phyloP scores from a whole-genome alignment of 192 early-diverging fungal genomes.

The Chytriomyces sp. region DNA sequence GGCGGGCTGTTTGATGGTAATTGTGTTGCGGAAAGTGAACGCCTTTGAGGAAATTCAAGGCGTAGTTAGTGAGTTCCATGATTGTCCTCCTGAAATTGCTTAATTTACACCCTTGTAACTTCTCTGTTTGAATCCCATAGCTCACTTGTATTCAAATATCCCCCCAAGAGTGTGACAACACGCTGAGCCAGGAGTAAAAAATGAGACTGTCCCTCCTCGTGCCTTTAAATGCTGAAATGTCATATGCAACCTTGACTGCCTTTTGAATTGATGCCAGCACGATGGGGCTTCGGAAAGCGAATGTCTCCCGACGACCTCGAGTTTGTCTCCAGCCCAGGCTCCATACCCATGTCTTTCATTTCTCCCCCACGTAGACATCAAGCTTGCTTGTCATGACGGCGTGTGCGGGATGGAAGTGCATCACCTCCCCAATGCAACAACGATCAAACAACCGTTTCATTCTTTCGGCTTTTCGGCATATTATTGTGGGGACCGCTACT shows the following conservation, averaged over 20 bases:
- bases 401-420: too few species aligned
- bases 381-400: too few species aligned
- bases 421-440: too few species aligned
- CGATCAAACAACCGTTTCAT: too few species aligned
- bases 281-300: background rate
- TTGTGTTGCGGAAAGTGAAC: constrained; percentile 10
- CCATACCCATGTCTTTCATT: constrained; percentile 7
- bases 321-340: background rate
- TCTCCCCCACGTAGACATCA: constrained; percentile 7
- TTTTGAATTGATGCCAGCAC: constrained; percentile 14
- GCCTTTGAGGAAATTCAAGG: constrained; percentile 7
- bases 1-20: background rate
- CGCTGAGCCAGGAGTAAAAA: background rate
- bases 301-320: background rate
- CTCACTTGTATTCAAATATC: background rate
- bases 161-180: too few species aligned
- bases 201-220: background rate
- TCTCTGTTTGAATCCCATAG: constrained; percentile 10
- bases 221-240: constrained; percentile 10
- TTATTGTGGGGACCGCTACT: too few species aligned
- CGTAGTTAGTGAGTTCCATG: background rate
- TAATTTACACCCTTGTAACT: background rate
- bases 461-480: too few species aligned
- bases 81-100: background rate
- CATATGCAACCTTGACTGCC: constrained; percentile 7